Evolutionary conservation across 148 eudicot species (phyloP).

Genomic region (Agrostemma githago): DNA sequence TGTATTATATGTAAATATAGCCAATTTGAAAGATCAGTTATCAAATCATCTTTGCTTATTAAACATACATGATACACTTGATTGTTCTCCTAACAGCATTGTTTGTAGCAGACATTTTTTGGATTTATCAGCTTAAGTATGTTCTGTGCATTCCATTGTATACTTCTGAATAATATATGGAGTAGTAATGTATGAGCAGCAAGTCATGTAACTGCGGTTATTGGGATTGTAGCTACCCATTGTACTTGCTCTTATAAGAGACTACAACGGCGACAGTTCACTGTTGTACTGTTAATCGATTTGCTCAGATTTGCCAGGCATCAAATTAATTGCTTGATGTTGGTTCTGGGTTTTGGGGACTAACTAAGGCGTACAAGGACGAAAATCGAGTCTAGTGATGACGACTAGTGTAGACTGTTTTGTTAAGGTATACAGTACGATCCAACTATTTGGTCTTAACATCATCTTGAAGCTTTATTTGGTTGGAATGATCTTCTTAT

Average conservation of each 20-base stretch:
- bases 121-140: neutral
- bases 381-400: no score
- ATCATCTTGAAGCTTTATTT: no score
- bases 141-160: neutral
- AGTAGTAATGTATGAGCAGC: neutral
- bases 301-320: neutral
- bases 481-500: no score
- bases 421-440: no score
- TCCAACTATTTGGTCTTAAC: no score
- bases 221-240: neutral
- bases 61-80: neutral
- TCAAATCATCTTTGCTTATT: conserved; percentile 10
- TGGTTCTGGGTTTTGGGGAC: neutral
- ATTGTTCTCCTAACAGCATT: conserved; percentile 4
- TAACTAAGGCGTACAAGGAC: no score
- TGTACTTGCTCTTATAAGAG: neutral
- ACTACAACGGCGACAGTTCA: neutral
- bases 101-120: neutral
- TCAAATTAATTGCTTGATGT: neutral
- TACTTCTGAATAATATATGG: neutral
- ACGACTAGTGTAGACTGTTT: no score
- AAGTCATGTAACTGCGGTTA: neutral
- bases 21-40: neutral
- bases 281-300: neutral
- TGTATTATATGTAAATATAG: conserved; percentile 12